These are phyloP conservation scores for Aspergillus puulaauensis DNA, from an alignment of 2,329 filamentous ascomycete species.

Conservation along the genomic window DNA sequence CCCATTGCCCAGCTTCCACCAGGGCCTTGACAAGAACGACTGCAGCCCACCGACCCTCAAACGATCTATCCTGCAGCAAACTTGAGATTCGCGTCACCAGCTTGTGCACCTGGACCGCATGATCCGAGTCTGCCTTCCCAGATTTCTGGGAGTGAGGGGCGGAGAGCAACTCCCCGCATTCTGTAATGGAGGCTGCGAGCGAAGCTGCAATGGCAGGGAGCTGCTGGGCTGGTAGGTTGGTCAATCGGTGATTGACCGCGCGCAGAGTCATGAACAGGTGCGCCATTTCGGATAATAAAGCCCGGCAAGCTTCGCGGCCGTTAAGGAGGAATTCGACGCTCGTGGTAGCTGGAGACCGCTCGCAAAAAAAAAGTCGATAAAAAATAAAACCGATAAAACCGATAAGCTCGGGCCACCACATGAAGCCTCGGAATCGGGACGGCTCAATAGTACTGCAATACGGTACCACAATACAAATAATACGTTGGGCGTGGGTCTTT, in stretches of 20 bases:
- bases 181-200: constrained; percentile 58
- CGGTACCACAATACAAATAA: constrained; percentile 16
- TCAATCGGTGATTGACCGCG: constrained; percentile 54
- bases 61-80: constrained; percentile 72
- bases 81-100: constrained; percentile 75
- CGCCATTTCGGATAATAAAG: constrained; percentile 23
- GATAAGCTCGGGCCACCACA: constrained; percentile 33
- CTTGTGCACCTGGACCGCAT: constrained; percentile 72
- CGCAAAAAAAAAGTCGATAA: neutral
- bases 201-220: constrained; percentile 72
- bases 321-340: neutral
- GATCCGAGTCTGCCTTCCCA: constrained; percentile 64
- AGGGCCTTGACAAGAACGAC: constrained; percentile 76
- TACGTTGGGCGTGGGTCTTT: neutral
- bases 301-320: neutral
- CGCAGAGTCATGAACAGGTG: constrained; percentile 40
- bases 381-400: neutral
- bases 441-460: constrained; percentile 19
- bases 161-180: constrained; percentile 62
- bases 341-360: neutral
- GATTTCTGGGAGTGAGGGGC: constrained; percentile 58
- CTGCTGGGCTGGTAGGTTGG: constrained; percentile 68
- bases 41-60: constrained; percentile 74
- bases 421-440: constrained; percentile 32
- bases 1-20: constrained; percentile 81